A percentile compares a stretch with the other conserved stretches of the same genome.
Evolutionary conservation across 139 green algal species (phyloP).

Genomic region (Haematococcus sp.): DNA sequence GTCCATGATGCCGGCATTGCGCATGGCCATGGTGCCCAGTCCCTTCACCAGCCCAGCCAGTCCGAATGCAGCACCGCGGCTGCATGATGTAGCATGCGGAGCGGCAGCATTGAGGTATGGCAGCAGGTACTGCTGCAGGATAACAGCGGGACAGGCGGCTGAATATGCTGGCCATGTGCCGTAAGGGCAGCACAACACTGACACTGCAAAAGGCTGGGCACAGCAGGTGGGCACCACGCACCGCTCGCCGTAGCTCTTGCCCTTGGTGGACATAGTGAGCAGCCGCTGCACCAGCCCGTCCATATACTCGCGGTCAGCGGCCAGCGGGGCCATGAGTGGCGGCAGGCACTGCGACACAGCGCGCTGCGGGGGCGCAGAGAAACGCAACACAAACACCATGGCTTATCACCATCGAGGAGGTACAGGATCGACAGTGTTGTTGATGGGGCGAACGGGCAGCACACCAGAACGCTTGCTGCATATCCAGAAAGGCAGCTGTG

Average conservation of each 20-base stretch:
- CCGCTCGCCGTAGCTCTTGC: constrained; percentile 65
- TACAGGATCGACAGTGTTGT: too few relatives aligned
- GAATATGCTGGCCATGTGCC: neutral
- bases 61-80: constrained; percentile 89
- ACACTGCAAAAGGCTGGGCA: neutral
- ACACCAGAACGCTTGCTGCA: neutral
- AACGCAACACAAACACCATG: neutral
- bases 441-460: too few relatives aligned
- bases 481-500: neutral
- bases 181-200: neutral
- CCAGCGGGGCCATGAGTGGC: constrained; percentile 72
- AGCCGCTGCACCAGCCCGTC: constrained; percentile 46
- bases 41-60: constrained; percentile 91
- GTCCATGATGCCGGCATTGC: constrained; percentile 87
- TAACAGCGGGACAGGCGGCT: too few relatives aligned
- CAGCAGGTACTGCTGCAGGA: too few relatives aligned
- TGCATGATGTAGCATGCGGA: too few relatives aligned
- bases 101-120: too few relatives aligned
- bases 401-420: too few relatives aligned
- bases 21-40: constrained; percentile 82
- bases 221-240: neutral
- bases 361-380: constrained; percentile 12
- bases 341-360: constrained; percentile 84
- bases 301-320: constrained; percentile 12
- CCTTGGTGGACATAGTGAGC: constrained; percentile 52